Percentiles rank a stretch among this genome's conserved stretches.
phyloP scores from a whole-genome alignment of 192 early-diverging fungal genomes.

The Coemansia sp. region DNA sequence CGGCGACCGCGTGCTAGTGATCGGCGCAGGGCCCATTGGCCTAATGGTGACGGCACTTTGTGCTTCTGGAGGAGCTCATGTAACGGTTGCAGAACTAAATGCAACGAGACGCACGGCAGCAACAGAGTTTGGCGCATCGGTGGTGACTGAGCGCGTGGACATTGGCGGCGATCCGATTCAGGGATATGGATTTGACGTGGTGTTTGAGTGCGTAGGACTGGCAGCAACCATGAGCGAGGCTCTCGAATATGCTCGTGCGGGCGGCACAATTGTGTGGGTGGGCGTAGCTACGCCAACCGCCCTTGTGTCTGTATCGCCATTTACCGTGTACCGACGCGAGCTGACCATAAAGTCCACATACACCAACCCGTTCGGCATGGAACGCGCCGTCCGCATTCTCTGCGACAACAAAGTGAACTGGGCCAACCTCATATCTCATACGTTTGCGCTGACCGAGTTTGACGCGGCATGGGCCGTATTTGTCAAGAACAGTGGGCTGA shows the following conservation, averaged over 20 bases:
- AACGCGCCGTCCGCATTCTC: conserved; percentile 54
- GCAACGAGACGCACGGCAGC: conserved; percentile 41
- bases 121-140: conserved; percentile 34
- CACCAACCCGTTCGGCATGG: conserved; percentile 57
- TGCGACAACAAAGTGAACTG: conserved; percentile 41
- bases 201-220: conserved; percentile 57
- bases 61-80: conserved; percentile 37
- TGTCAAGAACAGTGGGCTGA: conserved; percentile 40
- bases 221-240: conserved; percentile 46
- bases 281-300: conserved; percentile 55
- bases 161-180: conserved; percentile 25
- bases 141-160: conserved; percentile 17
- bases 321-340: conserved; percentile 56
- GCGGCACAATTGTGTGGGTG: conserved; percentile 56
- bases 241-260: conserved; percentile 44
- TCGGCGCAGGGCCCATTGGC: conserved; percentile 59
- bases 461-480: conserved; percentile 55
- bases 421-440: conserved; percentile 49
- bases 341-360: conserved; percentile 57
- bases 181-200: conserved; percentile 54
- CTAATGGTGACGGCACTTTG: conserved; percentile 54
- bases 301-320: conserved; percentile 44
- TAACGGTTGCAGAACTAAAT: conserved; percentile 51
- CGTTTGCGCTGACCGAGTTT: conserved; percentile 49
- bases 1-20: conserved; percentile 47